Percentiles rank a stretch among this genome's conserved stretches.
These are phyloP conservation scores for Trametes sanguinea DNA, from an alignment of 768 basidiomycete genomes.

Conservation along the genomic window DNA sequence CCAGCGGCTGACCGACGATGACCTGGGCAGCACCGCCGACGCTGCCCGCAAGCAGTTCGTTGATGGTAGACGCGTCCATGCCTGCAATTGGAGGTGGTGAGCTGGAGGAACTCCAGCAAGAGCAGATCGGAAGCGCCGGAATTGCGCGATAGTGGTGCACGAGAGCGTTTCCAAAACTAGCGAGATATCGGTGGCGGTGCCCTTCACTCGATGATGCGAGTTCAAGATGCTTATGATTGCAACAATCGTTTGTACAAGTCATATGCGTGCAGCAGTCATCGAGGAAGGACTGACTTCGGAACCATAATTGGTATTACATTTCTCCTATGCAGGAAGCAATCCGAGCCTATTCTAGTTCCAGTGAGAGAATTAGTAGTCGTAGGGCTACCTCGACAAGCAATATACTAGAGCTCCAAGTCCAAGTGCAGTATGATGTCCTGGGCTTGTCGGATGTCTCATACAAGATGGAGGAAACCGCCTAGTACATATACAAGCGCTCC, in stretches of 20 bases:
- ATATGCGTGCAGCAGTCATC: too few relatives aligned
- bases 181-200: conserved; percentile 6
- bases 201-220: not conserved
- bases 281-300: too few relatives aligned
- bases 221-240: not conserved
- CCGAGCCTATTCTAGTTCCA: too few relatives aligned
- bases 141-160: conserved; percentile 17
- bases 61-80: conserved; percentile 56
- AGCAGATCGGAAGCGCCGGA: not conserved
- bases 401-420: too few relatives aligned
- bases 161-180: conserved; percentile 7
- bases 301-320: too few relatives aligned
- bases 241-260: too few relatives aligned
- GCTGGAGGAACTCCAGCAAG: not conserved
- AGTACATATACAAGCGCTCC: conserved; percentile 9
- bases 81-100: not conserved
- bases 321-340: too few relatives aligned
- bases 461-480: too few relatives aligned
- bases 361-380: too few relatives aligned
- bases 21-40: conserved; percentile 95
- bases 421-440: too few relatives aligned
- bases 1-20: conserved; percentile 89
- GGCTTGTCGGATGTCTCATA: too few relatives aligned
- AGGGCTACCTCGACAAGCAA: too few relatives aligned
- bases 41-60: conserved; percentile 86